Evolutionary conservation across 805 yeast genomes (phyloP).

Genomic region (Saccharomyces kudriavzevii): DNA sequence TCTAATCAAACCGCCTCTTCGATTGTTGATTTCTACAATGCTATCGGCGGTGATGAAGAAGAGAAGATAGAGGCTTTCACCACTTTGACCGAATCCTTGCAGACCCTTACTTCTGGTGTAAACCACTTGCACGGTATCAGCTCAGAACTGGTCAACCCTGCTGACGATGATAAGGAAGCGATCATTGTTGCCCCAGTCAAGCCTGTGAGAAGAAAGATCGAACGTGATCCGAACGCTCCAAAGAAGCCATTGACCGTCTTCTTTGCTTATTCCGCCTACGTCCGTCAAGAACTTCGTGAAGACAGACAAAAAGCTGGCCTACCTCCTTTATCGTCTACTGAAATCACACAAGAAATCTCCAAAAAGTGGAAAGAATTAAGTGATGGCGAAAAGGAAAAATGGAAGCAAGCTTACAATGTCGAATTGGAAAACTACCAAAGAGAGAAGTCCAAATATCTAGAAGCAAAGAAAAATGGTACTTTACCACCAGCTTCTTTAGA

Average conservation of each 20-base stretch:
- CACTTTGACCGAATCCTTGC: constrained; percentile 36
- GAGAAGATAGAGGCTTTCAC: constrained; percentile 39
- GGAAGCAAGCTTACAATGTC: constrained; percentile 51
- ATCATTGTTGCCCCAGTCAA: constrained; percentile 14
- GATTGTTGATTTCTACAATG: constrained; percentile 65
- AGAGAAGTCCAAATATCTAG: constrained; percentile 40
- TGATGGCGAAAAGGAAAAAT: constrained; percentile 60
- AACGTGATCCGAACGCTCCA: constrained; percentile 89
- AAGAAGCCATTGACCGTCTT: constrained; percentile 87
- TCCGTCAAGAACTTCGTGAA: constrained; percentile 61
- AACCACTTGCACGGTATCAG: constrained; percentile 25
- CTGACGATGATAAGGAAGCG: constrained; percentile 28
- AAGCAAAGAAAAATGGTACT: constrained; percentile 37
- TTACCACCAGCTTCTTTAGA: constrained; percentile 12
- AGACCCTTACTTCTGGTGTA: constrained; percentile 33
- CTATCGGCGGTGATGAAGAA: constrained; percentile 40
- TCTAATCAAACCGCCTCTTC: constrained; percentile 79
- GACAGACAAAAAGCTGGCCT: constrained; percentile 54
- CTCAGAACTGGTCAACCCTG: constrained; percentile 27
- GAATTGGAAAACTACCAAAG: constrained; percentile 39
- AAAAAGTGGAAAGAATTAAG: constrained; percentile 69
- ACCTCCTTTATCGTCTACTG: constrained; percentile 62
- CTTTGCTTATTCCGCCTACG: constrained; percentile 67
- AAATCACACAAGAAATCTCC: constrained; percentile 71
- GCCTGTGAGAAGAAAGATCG: constrained; percentile 38